Percentiles rank a stretch among this genome's conserved stretches.
Conservation (phyloP, 352 stramenopile genomes). For the Pythium folliculosum region DNA sequence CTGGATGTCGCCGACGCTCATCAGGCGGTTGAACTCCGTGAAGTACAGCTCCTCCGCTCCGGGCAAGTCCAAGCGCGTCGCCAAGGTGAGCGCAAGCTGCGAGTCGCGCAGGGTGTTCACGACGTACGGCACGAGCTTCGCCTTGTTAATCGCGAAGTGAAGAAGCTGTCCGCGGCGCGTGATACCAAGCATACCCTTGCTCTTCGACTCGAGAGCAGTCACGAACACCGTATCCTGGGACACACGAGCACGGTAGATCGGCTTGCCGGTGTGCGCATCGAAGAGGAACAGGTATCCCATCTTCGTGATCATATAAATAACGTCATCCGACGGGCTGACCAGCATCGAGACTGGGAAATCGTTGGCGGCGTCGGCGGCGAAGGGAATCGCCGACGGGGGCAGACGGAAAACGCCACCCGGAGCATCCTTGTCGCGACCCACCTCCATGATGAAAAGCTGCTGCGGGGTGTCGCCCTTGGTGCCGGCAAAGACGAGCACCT, state of each 20-base stretch:
- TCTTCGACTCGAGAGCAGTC: slow-evolving; percentile 88
- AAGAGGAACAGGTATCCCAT: slow-evolving; percentile 99
- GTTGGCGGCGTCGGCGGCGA: slow-evolving; percentile 94
- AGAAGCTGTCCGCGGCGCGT: slow-evolving; percentile 97
- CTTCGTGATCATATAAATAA: slow-evolving; percentile 99
- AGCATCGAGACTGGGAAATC: slow-evolving; percentile 99
- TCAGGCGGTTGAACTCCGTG: slow-evolving; percentile 97
- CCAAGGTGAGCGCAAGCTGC: slow-evolving; percentile 95
- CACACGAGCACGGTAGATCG: slow-evolving; percentile 97
- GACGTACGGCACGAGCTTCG: slow-evolving; percentile 98
- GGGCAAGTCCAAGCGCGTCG: slow-evolving; percentile 95
- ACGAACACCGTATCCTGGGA: slow-evolving; percentile 98
- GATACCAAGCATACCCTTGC: slow-evolving; percentile 97
- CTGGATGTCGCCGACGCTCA: slow-evolving; percentile 83
- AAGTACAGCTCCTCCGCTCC: slow-evolving; percentile 99
- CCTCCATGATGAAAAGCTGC: slow-evolving; percentile 98
- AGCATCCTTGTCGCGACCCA: slow-evolving; percentile 95
- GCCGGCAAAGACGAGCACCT: slow-evolving; percentile 87
- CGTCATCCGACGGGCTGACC: slow-evolving; percentile 89
- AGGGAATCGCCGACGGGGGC: slow-evolving; percentile 92
- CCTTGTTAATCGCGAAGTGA: slow-evolving; percentile 97
- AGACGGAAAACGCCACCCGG: slow-evolving; percentile 96
- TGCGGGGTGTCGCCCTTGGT: slow-evolving; percentile 81
- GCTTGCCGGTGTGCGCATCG: slow-evolving; percentile 98
- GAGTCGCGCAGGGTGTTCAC: slow-evolving; percentile 97